A percentile compares a stretch with the other conserved stretches of the same genome.
phyloP scores from a whole-genome alignment of 805 yeast genomes.

The Komagataella populi region DNA sequence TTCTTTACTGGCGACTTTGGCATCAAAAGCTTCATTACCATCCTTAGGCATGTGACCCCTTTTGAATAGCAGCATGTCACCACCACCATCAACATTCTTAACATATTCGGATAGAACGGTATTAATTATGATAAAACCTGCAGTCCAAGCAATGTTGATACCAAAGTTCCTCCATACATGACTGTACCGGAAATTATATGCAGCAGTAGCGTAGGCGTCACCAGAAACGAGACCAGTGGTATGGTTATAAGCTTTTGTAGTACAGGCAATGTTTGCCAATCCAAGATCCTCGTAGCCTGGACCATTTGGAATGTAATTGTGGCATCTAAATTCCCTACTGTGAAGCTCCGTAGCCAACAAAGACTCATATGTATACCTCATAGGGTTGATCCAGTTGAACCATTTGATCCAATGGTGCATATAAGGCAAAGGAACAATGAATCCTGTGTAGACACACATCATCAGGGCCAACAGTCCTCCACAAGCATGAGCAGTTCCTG shows the following conservation, averaged over 20 bases:
- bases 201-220: conserved; percentile 26
- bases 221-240: conserved; percentile 31
- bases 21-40: conserved; percentile 25
- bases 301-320: conserved; percentile 36
- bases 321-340: conserved; percentile 37
- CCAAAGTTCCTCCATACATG: conserved; percentile 80
- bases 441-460: conserved; percentile 45
- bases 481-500: conserved; percentile 41
- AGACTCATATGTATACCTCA: conserved; percentile 35
- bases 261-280: conserved; percentile 30
- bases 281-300: conserved; percentile 32
- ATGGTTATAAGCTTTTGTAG: conserved; percentile 30
- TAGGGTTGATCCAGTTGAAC: conserved; percentile 36
- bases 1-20: conserved; percentile 17
- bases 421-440: conserved; percentile 22
- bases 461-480: conserved; percentile 42
- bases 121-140: conserved; percentile 22
- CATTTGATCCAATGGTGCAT: conserved; percentile 56
- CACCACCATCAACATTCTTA: conserved; percentile 11
- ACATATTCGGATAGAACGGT: conserved; percentile 14
- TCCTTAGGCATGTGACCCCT: conserved; percentile 22
- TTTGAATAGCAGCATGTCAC: conserved; percentile 24
- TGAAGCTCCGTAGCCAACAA: conserved; percentile 45
- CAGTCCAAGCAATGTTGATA: conserved; percentile 25
- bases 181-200: conserved; percentile 35